Evolutionary conservation across 1,284 basidiomycete species (phyloP).

Genomic region (Ustilago crameri): DNA sequence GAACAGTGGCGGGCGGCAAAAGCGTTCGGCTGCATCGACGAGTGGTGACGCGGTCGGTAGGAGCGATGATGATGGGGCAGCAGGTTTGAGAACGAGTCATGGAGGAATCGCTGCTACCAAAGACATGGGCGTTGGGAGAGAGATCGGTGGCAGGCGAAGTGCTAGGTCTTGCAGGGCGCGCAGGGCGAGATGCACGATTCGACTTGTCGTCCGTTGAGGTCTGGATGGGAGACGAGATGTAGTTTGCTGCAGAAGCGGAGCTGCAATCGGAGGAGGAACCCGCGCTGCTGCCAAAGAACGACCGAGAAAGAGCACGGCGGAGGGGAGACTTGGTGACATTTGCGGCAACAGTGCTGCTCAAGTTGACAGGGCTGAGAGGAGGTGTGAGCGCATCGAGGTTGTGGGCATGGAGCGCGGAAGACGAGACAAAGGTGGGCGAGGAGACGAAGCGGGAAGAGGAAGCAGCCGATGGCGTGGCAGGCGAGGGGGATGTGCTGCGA

Average conservation of each 20-base stretch:
- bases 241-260: constrained; percentile 2
- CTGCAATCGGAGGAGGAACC: constrained; percentile 1
- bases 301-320: constrained; percentile 25
- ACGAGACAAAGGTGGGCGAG: constrained; percentile 33
- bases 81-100: constrained; percentile 15
- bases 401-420: constrained; percentile 11
- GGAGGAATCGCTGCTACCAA: constrained; percentile 6
- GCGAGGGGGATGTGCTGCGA: constrained; percentile 16
- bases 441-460: constrained; percentile 19
- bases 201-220: background rate
- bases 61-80: constrained; percentile 13
- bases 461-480: constrained; percentile 16
- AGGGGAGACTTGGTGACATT: constrained; percentile 31
- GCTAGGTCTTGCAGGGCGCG: constrained; percentile 11
- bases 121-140: constrained; percentile 13
- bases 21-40: constrained; percentile 22
- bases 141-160: constrained; percentile 9
- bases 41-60: constrained; percentile 1
- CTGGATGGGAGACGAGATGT: constrained; percentile 12
- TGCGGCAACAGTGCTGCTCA: constrained; percentile 5
- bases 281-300: constrained; percentile 23
- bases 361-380: constrained; percentile 24
- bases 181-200: constrained; percentile 12
- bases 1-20: constrained; percentile 7
- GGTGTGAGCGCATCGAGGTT: constrained; percentile 27